Percentiles rank a stretch among this genome's conserved stretches.
Conservation (phyloP, 805 yeast species). For the Pichia sporocuriosa region DNA sequence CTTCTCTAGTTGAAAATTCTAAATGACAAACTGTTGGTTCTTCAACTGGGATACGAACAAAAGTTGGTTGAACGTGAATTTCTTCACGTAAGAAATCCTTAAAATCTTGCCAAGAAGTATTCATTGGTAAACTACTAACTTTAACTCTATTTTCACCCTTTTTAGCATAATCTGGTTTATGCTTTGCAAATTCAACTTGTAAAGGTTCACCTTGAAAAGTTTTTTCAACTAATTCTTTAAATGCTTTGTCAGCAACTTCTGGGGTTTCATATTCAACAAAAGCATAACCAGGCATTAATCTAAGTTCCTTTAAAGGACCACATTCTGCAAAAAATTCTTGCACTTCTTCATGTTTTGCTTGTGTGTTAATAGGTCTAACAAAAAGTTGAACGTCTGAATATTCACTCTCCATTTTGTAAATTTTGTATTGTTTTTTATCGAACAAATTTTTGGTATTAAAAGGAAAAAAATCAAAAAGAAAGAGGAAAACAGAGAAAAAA, state of each 20-base stretch:
- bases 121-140: slow-evolving; percentile 64
- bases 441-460: too few relatives aligned
- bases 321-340: slow-evolving; percentile 61
- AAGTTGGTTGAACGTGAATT: slow-evolving; percentile 56
- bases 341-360: slow-evolving; percentile 42
- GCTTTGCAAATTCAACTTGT: slow-evolving; percentile 49
- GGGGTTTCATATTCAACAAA: slow-evolving; percentile 77
- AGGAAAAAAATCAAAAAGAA: background rate
- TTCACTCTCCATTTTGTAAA: slow-evolving; percentile 15
- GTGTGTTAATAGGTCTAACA: slow-evolving; percentile 34
- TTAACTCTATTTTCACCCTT: slow-evolving; percentile 71
- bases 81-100: slow-evolving; percentile 85
- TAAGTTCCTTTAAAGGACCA: slow-evolving; percentile 64
- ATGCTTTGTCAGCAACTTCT: slow-evolving; percentile 46
- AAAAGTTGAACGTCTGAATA: slow-evolving; percentile 32
- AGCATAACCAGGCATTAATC: slow-evolving; percentile 77
- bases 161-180: slow-evolving; percentile 44
- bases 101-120: slow-evolving; percentile 80
- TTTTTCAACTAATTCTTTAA: slow-evolving; percentile 38
- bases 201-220: slow-evolving; percentile 45
- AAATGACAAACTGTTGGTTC: slow-evolving; percentile 41
- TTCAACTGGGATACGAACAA: slow-evolving; percentile 45
- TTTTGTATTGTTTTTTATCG: background rate
- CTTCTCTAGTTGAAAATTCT: slow-evolving; percentile 61
- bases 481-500: background rate